Evolutionary conservation across 2,329 filamentous ascomycete species (phyloP).

Genomic region (Trichoderma semiorbis): DNA sequence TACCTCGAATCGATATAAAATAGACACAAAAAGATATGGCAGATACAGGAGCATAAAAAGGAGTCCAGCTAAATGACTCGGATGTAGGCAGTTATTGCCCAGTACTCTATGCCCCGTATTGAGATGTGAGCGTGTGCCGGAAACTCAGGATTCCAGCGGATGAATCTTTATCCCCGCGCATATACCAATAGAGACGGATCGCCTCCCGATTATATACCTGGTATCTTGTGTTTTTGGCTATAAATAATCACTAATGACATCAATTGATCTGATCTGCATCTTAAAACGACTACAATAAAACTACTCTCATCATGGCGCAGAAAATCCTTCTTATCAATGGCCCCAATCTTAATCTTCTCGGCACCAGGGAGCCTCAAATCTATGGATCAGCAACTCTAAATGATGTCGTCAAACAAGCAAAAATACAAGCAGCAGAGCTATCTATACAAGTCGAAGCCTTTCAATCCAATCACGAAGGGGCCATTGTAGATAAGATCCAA

Average conservation of each 20-base stretch:
- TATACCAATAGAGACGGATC: neutral
- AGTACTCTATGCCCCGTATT: neutral
- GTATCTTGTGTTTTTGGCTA: neutral
- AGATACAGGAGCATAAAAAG: neutral
- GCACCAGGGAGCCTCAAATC: constrained; percentile 8
- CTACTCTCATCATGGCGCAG: neutral
- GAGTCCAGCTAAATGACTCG: neutral
- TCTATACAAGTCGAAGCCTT: constrained; percentile 3
- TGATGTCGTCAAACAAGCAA: constrained; percentile 3
- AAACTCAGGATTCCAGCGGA: neutral
- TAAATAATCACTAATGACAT: neutral
- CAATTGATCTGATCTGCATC: neutral
- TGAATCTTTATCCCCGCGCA: constrained; percentile 1
- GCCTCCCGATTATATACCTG: neutral
- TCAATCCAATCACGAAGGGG: constrained; percentile 11
- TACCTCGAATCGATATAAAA: neutral
- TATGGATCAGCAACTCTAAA: constrained; percentile 12
- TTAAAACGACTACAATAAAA: neutral
- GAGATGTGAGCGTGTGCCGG: neutral
- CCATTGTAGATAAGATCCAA: constrained; percentile 12
- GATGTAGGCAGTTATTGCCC: neutral
- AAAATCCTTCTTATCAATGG: constrained; percentile 13
- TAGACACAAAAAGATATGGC: neutral
- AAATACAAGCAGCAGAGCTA: neutral
- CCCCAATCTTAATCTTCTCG: constrained; percentile 8